Percentiles rank a stretch among this genome's conserved stretches.
Evolutionary conservation across 805 yeast genomes (phyloP).

Genomic region (Candida patagonica): DNA sequence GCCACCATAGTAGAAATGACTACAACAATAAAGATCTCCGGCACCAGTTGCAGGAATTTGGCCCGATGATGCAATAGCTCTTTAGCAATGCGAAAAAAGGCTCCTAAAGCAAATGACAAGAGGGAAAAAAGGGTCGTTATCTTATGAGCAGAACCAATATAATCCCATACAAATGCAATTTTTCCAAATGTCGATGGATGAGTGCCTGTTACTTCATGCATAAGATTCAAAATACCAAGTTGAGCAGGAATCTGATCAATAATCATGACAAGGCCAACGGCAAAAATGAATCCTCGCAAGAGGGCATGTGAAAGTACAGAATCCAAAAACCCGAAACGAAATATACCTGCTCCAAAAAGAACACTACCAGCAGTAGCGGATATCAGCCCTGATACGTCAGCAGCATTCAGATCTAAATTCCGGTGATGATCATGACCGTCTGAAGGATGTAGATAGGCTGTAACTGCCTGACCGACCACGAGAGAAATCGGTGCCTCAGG

Average conservation of each 20-base stretch:
- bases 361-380: slow-evolving; percentile 69
- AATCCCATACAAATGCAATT: slow-evolving; percentile 42
- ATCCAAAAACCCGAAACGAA: slow-evolving; percentile 81
- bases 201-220: slow-evolving; percentile 30
- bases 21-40: slow-evolving; percentile 79
- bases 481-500: slow-evolving; percentile 86
- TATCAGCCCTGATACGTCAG: slow-evolving; percentile 56
- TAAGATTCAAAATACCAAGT: slow-evolving; percentile 50
- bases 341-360: slow-evolving; percentile 61
- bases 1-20: slow-evolving; percentile 49
- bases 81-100: slow-evolving; percentile 36
- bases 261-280: slow-evolving; percentile 78
- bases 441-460: slow-evolving; percentile 33
- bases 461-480: slow-evolving; percentile 71
- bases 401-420: slow-evolving; percentile 29
- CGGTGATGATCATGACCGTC: slow-evolving; percentile 3
- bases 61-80: slow-evolving; percentile 26
- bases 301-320: slow-evolving; percentile 69
- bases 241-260: slow-evolving; percentile 65
- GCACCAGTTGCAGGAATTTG: slow-evolving; percentile 52
- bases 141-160: slow-evolving; percentile 41
- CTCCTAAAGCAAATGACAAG: slow-evolving; percentile 38
- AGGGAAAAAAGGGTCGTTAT: slow-evolving; percentile 57
- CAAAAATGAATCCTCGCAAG: slow-evolving; percentile 74
- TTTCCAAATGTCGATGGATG: slow-evolving; percentile 69